These are phyloP conservation scores for Mucor lusitanicus DNA, from an alignment of 371 early-diverging fungal species.

Conservation along the genomic window DNA sequence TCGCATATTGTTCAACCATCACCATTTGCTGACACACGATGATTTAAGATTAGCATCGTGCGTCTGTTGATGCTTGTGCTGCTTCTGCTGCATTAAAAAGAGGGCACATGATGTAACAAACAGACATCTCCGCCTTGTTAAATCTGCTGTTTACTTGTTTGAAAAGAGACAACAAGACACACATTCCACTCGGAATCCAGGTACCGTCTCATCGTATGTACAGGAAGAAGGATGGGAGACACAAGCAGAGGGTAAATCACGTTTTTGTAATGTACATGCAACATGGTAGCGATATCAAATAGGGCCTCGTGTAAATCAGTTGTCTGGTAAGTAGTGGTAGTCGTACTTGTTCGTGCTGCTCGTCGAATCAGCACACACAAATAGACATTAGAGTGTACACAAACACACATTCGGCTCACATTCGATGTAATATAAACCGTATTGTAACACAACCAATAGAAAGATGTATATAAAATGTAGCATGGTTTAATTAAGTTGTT, in stretches of 20 bases:
- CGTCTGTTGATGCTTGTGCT: neutral
- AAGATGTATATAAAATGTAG: neutral
- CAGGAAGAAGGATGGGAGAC: neutral
- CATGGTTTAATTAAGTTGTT: neutral
- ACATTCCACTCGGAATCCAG: neutral
- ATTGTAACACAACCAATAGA: constrained; percentile 1
- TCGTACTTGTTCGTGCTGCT: neutral
- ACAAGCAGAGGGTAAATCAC: neutral
- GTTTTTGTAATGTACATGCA: neutral
- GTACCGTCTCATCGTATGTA: neutral
- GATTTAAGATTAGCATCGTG: neutral
- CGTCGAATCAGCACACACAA: neutral
- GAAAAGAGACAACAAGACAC: neutral
- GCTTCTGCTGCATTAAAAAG: neutral
- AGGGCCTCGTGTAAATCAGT: neutral
- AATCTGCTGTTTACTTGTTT: neutral
- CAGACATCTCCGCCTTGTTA: neutral
- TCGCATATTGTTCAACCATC: neutral
- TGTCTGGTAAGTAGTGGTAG: neutral
- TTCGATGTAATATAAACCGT: neutral
- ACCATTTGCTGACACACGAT: neutral
- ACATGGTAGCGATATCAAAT: neutral
- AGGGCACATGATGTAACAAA: neutral
- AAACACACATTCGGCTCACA: neutral
- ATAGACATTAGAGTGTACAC: neutral